These are phyloP conservation scores for Neurospora sp. DNA, from an alignment of 495 filamentous ascomycete genomes.

Conservation along the genomic window DNA sequence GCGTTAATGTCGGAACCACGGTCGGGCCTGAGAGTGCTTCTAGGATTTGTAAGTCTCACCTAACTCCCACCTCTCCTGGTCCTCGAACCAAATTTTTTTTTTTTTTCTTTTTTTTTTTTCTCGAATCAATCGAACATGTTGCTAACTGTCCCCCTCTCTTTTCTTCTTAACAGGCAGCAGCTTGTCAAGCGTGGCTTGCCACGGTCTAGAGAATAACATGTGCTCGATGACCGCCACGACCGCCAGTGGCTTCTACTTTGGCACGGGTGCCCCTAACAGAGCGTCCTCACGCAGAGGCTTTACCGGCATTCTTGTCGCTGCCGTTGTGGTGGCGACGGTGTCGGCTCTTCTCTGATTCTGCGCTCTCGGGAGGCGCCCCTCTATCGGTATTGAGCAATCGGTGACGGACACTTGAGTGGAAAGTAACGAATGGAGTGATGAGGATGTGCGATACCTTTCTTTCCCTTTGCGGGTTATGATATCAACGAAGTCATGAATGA, in stretches of 20 bases:
- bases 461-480: neutral
- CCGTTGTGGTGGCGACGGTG: slow-evolving; percentile 6
- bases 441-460: neutral
- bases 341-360: neutral
- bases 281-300: slow-evolving; percentile 17
- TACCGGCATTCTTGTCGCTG: slow-evolving; percentile 10
- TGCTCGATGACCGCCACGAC: slow-evolving; percentile 19
- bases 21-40: slow-evolving; percentile 40
- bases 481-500: neutral
- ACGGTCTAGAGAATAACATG: slow-evolving; percentile 15
- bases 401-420: neutral
- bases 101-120: too few relatives aligned
- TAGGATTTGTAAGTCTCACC: slow-evolving; percentile 44
- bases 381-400: neutral
- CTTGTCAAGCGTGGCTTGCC: slow-evolving; percentile 19
- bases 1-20: slow-evolving; percentile 23
- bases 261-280: slow-evolving; percentile 12
- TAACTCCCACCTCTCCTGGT: neutral
- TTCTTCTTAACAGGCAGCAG: slow-evolving; percentile 15
- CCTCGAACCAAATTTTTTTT: neutral
- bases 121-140: neutral
- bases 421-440: neutral
- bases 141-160: neutral
- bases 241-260: slow-evolving; percentile 19
- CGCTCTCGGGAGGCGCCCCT: neutral